Evolutionary conservation across 257 asterid genomes (phyloP), one percentile per base, ranked within the genome.

Genomic region (Gentiana straminea): DNA sequence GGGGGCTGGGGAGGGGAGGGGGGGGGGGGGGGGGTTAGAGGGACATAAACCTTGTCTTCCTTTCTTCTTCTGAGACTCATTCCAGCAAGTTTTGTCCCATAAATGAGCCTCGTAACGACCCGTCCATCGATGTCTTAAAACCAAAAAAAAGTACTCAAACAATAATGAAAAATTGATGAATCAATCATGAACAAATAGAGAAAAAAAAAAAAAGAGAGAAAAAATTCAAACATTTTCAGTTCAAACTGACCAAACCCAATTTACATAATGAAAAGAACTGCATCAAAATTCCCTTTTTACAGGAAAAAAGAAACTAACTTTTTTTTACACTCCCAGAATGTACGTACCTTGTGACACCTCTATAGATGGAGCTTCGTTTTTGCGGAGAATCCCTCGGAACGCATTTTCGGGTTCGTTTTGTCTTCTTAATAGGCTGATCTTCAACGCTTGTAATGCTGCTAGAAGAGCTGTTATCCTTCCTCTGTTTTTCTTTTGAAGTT

Each of bases 331-430:
- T n/a, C 33, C 52, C 38, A 7, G 8, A 3, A 6, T 7, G 24
- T 24, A 24, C 24, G 0, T 63, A 87, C 98, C 98, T 80, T 1
- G 98, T 92, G 12, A 92, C 98, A 12, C 98, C 98, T 13, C 97
- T 55, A 63, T 77, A 86, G 61, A 81, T 63, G 48, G 98, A 92
- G 81, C 97, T 92, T 1, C 98, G 88, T 58, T 60, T 88, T 37
- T 79, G 87, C 1, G 97, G 98, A 49, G 94, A 79, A 3, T 91
- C 95, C 24, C 98, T 77, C 0, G 95, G 94, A 5, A 69, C 73
- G 54, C 82, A 79, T 61, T 83, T 87, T 0, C 98, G 74, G 11
- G 74, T 81, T 35, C 96, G 71, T 48, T 80, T 84, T 46, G 52
- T 24, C 66, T 75, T 81, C 2, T 33, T 52, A 9, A 44, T 54